phyloP scores from a whole-genome alignment of 495 filamentous ascomycete genomes.

The Xylaria curta region DNA sequence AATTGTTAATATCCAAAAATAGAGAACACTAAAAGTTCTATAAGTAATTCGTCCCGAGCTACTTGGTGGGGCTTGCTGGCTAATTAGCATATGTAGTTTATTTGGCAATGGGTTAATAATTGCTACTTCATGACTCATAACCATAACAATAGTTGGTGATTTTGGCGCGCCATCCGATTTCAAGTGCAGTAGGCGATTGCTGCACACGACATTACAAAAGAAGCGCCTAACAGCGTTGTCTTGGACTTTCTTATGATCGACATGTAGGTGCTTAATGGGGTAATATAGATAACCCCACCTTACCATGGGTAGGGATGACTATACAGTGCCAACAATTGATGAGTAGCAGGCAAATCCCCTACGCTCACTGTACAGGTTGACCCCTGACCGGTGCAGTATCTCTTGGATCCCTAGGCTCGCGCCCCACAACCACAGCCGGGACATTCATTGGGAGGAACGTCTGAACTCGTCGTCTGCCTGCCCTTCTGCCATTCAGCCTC shows the following conservation, averaged over 20 bases:
- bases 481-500: neutral
- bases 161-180: neutral
- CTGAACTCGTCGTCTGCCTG: conserved; percentile 13
- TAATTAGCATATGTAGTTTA: neutral
- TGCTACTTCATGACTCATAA: neutral
- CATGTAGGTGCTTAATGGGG: conserved; percentile 1
- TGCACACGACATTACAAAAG: neutral
- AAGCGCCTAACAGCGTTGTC: neutral
- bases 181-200: neutral
- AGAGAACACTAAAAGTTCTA: neutral
- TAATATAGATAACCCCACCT: neutral
- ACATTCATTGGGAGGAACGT: neutral
- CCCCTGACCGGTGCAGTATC: conserved; percentile 5
- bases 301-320: neutral
- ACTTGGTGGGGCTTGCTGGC: neutral
- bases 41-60: neutral
- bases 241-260: neutral
- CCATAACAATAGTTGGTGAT: neutral
- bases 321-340: neutral
- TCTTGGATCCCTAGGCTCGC: too few relatives aligned
- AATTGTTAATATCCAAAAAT: neutral
- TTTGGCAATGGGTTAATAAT: neutral
- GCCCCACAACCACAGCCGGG: conserved; percentile 10
- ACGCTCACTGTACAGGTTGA: neutral
- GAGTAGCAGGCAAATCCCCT: neutral